These are phyloP conservation scores for Pichia cactophila DNA, from an alignment of 1,139 yeast genomes.

Conservation along the genomic window DNA sequence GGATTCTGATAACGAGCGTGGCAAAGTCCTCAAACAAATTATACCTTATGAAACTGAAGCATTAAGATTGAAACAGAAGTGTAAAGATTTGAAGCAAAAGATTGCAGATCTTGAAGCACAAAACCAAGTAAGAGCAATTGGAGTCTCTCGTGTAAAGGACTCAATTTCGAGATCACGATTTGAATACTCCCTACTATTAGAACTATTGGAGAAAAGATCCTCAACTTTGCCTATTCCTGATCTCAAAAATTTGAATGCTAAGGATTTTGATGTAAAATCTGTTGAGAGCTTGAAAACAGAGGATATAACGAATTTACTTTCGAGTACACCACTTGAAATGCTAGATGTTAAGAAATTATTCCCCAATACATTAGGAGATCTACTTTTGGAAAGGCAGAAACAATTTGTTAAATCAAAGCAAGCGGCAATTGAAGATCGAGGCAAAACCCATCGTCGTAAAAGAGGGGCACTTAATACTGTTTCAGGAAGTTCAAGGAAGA, in stretches of 20 bases:
- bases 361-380: conserved; percentile 12
- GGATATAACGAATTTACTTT: conserved; percentile 20
- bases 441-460: conserved; percentile 12
- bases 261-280: conserved; percentile 21
- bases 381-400: conserved; percentile 12
- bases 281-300: conserved; percentile 22
- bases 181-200: conserved; percentile 75
- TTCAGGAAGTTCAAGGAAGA: conserved; percentile 19
- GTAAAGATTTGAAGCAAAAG: conserved; percentile 64
- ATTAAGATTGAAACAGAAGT: conserved; percentile 48
- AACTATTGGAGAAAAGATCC: conserved; percentile 63
- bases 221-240: conserved; percentile 20
- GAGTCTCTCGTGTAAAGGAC: conserved; percentile 70
- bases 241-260: conserved; percentile 16
- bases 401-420: conserved; percentile 5
- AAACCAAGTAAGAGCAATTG: conserved; percentile 71
- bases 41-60: conserved; percentile 18
- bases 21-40: conserved; percentile 9
- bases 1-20: conserved; percentile 1
- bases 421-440: not conserved
- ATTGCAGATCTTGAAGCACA: conserved; percentile 69
- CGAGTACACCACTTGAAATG: conserved; percentile 6
- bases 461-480: conserved; percentile 11
- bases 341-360: conserved; percentile 5
- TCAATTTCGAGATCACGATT: conserved; percentile 73